Evolutionary conservation across 768 basidiomycete species (phyloP).

Genomic region (Hygrophorus russula): DNA sequence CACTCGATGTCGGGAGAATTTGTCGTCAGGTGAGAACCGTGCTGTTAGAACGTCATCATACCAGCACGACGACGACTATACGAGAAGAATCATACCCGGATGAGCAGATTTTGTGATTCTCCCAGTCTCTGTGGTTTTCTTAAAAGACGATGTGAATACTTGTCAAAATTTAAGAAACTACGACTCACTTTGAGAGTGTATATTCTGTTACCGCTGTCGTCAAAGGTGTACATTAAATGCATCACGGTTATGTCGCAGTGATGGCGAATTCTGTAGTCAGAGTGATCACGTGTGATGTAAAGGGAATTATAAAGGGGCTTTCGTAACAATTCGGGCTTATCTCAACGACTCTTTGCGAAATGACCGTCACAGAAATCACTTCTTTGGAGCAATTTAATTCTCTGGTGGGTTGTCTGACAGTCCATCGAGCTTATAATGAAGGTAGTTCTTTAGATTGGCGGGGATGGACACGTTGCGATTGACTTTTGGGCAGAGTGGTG

Average conservation of each 20-base stretch:
- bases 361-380: background rate
- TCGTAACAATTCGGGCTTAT: background rate
- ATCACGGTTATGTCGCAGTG: conserved; percentile 32
- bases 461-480: conserved; percentile 37
- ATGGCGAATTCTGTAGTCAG: too few species aligned
- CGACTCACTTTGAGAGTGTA: conserved; percentile 86
- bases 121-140: conserved; percentile 81
- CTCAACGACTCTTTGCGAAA: background rate
- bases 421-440: too few species aligned
- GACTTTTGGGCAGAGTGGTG: conserved; percentile 79
- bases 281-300: background rate
- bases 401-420: conserved; percentile 1
- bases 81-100: conserved; percentile 55
- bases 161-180: background rate
- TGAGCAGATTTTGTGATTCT: conserved; percentile 92
- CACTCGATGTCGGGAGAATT: conserved; percentile 95
- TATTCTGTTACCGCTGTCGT: conserved; percentile 64
- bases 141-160: conserved; percentile 4
- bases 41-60: conserved; percentile 33
- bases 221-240: conserved; percentile 95
- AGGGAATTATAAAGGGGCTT: too few species aligned
- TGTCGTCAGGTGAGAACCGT: conserved; percentile 98
- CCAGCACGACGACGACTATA: background rate
- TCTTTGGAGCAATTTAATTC: background rate
- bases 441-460: conserved; percentile 26